phyloP scores from a whole-genome alignment of 2,329 filamentous ascomycete genomes.

The Davidsoniella australis region DNA sequence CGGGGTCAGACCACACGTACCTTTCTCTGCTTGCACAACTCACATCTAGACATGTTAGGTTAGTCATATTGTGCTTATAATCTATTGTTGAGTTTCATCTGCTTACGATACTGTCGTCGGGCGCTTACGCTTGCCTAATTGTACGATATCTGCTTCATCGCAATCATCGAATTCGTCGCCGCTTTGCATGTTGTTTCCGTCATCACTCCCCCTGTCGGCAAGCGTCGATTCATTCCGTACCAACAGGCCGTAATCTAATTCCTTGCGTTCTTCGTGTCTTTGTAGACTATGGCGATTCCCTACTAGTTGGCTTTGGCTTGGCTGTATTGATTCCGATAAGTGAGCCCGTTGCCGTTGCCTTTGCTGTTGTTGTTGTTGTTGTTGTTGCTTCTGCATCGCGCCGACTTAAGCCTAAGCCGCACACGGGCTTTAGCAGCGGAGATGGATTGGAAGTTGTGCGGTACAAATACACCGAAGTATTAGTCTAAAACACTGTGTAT shows the following conservation, averaged over 20 bases:
- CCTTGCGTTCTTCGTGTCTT: neutral
- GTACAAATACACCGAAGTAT: no score
- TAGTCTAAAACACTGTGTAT: no score
- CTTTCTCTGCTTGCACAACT: conserved; percentile 68
- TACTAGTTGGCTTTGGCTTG: no score
- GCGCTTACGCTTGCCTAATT: conserved; percentile 39
- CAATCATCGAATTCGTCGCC: conserved; percentile 28
- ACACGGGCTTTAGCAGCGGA: no score
- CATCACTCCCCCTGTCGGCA: conserved; percentile 30
- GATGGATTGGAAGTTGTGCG: no score
- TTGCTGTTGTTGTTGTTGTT: no score
- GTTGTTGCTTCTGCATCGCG: no score
- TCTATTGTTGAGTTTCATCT: neutral
- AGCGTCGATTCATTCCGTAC: no score
- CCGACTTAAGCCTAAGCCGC: no score
- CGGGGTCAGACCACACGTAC: conserved; percentile 23
- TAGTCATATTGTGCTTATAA: conserved; percentile 1
- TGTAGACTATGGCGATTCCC: neutral
- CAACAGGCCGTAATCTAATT: no score
- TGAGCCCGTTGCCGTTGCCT: no score
- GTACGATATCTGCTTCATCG: conserved; percentile 26
- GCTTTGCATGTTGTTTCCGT: conserved; percentile 26
- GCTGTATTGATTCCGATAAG: no score
- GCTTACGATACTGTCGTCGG: conserved; percentile 44
- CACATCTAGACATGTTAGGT: conserved; percentile 34